phyloP scores from a whole-genome alignment of 1,139 yeast species.

The Zygoascus meyerae region DNA sequence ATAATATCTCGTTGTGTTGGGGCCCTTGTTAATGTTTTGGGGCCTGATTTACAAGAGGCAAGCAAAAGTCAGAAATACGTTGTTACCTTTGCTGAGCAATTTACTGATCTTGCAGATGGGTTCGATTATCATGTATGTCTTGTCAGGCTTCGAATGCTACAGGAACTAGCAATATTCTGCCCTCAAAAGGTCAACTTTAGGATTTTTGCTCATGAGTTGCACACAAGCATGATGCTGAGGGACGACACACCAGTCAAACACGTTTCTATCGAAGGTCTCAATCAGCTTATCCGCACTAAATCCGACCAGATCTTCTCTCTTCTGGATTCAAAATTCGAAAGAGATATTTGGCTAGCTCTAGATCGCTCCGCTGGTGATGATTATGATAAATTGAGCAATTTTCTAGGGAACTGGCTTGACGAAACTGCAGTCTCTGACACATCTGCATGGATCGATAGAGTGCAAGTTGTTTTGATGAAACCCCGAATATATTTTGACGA shows the following conservation, averaged over 20 bases:
- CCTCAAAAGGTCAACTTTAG: conserved; percentile 27
- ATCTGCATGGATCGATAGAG: conserved; percentile 34
- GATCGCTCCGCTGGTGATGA: conserved; percentile 22
- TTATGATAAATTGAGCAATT: conserved; percentile 25
- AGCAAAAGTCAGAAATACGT: conserved; percentile 22
- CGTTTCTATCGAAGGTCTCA: conserved; percentile 35
- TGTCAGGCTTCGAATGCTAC: conserved; percentile 26
- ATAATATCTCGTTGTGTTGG: conserved; percentile 40
- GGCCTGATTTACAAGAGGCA: conserved; percentile 44
- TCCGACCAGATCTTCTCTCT: conserved; percentile 29
- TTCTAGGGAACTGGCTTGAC: conserved; percentile 34
- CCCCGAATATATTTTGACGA: conserved; percentile 25
- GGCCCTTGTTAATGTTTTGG: conserved; percentile 42
- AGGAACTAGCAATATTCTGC: conserved; percentile 30
- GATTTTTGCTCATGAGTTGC: conserved; percentile 26
- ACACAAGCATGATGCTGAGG: conserved; percentile 24
- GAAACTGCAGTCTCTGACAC: conserved; percentile 31
- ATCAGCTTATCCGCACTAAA: conserved; percentile 33
- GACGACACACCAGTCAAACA: conserved; percentile 23
- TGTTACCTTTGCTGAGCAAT: conserved; percentile 29
- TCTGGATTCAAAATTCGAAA: conserved; percentile 27
- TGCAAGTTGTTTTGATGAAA: conserved; percentile 33
- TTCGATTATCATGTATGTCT: conserved; percentile 28
- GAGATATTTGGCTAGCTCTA: conserved; percentile 36
- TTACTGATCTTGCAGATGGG: conserved; percentile 21